Percentiles rank a stretch among this genome's conserved stretches.
phyloP scores from a whole-genome alignment of 2,329 filamentous ascomycete genomes.

The Colletotrichum australisinense region DNA sequence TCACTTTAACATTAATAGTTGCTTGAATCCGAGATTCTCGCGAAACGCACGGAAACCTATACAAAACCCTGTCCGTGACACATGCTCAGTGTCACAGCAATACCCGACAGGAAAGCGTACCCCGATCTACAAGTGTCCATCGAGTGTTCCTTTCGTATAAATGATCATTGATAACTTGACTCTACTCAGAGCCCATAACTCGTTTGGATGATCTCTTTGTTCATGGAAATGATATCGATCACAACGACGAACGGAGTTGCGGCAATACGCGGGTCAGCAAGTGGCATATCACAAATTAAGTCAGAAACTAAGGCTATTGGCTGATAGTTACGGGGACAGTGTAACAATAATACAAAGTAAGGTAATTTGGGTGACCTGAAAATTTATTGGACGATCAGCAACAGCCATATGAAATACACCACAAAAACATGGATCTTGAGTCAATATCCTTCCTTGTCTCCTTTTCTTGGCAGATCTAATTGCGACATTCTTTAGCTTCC shows the following conservation, averaged over 20 bases:
- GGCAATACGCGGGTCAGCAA: background rate
- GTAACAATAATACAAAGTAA: background rate
- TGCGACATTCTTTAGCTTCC: slow-evolving; percentile 1
- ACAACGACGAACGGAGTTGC: fast-evolving
- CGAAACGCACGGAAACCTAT: background rate
- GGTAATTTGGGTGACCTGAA: background rate
- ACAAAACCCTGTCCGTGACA: too few species aligned
- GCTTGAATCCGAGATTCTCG: background rate
- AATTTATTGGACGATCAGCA: background rate
- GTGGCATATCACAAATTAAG: background rate
- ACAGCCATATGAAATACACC: background rate
- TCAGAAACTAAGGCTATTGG: too few species aligned
- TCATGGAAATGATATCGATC: background rate
- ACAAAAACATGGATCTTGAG: background rate
- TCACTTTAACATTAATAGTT: background rate
- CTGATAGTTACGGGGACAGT: background rate
- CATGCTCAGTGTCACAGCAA: background rate
- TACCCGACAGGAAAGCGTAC: background rate
- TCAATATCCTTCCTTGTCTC: slow-evolving; percentile 1
- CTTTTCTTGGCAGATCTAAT: background rate
- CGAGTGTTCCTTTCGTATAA: background rate
- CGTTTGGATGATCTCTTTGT: background rate
- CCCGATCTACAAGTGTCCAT: background rate
- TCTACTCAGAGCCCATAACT: background rate
- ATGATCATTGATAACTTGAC: background rate